Base-by-base conservation (phyloP, 192 early-diverging fungal species). In the Coemansia sp. region DNA sequence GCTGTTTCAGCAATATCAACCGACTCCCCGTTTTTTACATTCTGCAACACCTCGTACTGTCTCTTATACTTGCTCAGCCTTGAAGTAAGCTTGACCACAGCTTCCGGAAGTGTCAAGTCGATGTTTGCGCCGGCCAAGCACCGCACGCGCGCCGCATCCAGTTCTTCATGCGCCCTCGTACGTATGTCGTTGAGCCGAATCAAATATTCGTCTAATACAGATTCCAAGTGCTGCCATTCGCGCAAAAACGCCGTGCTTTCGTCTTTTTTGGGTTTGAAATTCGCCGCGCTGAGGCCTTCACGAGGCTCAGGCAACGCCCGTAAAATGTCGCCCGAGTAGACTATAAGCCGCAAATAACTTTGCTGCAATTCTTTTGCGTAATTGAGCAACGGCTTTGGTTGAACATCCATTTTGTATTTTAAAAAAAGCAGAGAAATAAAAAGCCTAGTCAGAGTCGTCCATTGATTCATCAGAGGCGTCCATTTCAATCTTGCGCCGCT, bases 401-500 rank as follows among this genome's bases (percentile, higher is more conserved):
- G 38, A 14, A 36, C 20, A 2, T 58, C 64, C 69, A 76, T 71
- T 62, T 31, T 52, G 3, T 7, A 12, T 47, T 23, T 24, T 26
- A 28, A 37, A 49, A 12, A 40, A 34, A 60, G 17, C 21, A 49
- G 20, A 66, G 56, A 58, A 66, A 31, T 56, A 64, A 21, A 11
- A 17, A 21, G 21, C 0, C 11, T 49, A 68, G n/a, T 58, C 24
- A 48, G 14, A 64, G 24, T 66, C 46, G 26, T 65, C 60, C 76
- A 79, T 79, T 18, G 23, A 60, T 10, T 59, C 67, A 21, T 60
- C 64, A 15, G 31, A 52, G 18, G 37, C 70, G 49, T 6, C 88
- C 61, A 89, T 59, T 47, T 87, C 84, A 10, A 92, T 78, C 56
- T 83, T 89, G 70, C 85, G 72, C 51, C 84, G 81, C 73, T 93